Evolutionary conservation across 2,329 filamentous ascomycete species (phyloP), one percentile per base, ranked within the genome.

Genomic region (Phialophora macrospora): DNA sequence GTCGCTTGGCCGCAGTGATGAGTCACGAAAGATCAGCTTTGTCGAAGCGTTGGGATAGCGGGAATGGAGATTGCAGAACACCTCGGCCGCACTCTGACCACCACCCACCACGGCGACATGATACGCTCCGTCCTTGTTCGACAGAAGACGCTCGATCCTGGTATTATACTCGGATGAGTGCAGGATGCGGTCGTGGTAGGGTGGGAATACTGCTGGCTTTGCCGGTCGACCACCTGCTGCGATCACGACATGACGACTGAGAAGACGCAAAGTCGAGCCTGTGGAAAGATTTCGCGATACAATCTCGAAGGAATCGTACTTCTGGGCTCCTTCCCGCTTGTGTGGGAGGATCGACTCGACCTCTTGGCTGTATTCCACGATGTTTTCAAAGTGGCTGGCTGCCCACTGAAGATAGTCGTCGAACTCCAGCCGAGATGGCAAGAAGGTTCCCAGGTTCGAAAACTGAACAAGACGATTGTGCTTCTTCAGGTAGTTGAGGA

Each of bases 351-450:
- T 86, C 22, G 88, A 85, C 44, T 91, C 75, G 2, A 95, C 93
- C 76, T 96, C 90, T 72, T 89, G 88, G 66, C 86, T 85, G 76
- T 97, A 98, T 56, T 84, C 83, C 55, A 96, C 90, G 51, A 90
- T 80, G 68, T 88, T 78, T 57, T 85, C 85, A 74, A 98, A 98
- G 75, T 89, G 88, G 66, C 85, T 82, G 12, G 94, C 91, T 75
- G 92, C 97, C 94, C 94, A 98, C 68, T 90, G 86, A 78, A 98
- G 88, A 79, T 98, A 98, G 78, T 97, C 93, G 77, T 97, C 93
- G 74, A 96, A 98, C 80, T 98, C 94, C 67, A 90, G 83, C 28
- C 94, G 87, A 32, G 91, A 88, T 0, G 94, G 94, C 34, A 96
- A 80, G 80, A 97, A 97, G 0, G 94, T 97, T 73, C 87, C 85